These are phyloP conservation scores for Claviceps sp. DNA, from an alignment of 2,329 filamentous ascomycete species.

Conservation along the genomic window DNA sequence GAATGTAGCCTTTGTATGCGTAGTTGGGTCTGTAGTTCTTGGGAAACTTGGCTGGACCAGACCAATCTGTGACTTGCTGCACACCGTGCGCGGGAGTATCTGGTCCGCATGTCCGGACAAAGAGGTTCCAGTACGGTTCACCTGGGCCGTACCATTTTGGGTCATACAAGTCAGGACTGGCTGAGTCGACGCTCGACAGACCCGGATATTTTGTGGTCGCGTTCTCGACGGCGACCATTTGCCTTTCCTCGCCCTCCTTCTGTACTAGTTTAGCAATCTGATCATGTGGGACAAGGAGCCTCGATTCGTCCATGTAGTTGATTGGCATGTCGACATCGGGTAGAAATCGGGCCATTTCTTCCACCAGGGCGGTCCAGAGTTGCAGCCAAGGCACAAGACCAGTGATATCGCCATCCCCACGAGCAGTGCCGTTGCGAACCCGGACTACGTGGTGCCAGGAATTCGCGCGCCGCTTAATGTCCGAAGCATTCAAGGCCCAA, in stretches of 20 bases:
- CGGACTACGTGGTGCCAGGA: conserved; percentile 32
- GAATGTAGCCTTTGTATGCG: conserved; percentile 34
- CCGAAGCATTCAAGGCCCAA: conserved; percentile 38
- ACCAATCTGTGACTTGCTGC: conserved; percentile 27
- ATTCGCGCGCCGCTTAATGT: conserved; percentile 25
- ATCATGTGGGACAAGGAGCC: conserved; percentile 47
- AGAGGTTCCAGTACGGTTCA: conserved; percentile 45
- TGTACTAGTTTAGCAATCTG: conserved; percentile 37
- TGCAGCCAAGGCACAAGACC: conserved; percentile 31
- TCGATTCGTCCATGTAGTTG: conserved; percentile 50
- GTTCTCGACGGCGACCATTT: conserved; percentile 27
- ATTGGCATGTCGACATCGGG: conserved; percentile 56
- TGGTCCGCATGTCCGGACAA: conserved; percentile 42
- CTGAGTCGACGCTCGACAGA: conserved; percentile 22
- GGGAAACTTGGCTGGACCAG: conserved; percentile 20
- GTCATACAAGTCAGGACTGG: conserved; percentile 24
- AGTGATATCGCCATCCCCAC: conserved; percentile 24
- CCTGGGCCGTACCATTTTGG: conserved; percentile 33
- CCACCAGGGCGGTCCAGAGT: conserved; percentile 35
- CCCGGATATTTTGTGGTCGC: conserved; percentile 31
- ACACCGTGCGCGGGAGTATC: conserved; percentile 17
- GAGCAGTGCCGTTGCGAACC: conserved; percentile 32
- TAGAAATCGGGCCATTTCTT: conserved; percentile 37
- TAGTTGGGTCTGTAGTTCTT: conserved; percentile 22
- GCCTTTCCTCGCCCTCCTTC: conserved; percentile 31